phyloP scores from a whole-genome alignment of 2,329 filamentous ascomycete species.

The Penicillium brasilianum region DNA sequence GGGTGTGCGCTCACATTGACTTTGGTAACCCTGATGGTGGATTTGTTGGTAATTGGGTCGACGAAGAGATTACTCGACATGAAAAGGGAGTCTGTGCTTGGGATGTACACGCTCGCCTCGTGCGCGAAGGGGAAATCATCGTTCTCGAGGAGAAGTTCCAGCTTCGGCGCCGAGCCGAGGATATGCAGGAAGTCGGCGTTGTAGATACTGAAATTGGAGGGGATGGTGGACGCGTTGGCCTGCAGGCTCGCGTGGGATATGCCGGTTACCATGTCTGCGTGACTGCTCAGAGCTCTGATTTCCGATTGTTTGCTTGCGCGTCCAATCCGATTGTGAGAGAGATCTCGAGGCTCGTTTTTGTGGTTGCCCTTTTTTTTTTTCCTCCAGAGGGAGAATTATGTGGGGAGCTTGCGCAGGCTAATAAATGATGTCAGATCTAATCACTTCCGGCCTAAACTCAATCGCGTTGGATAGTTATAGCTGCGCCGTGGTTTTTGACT shows the following conservation, averaged over 20 bases:
- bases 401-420: background rate
- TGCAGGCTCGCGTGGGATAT: background rate
- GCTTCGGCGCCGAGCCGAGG: constrained; percentile 42
- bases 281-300: background rate
- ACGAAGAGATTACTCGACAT: constrained; percentile 47
- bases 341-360: background rate
- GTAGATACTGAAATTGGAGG: constrained; percentile 33
- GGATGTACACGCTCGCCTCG: constrained; percentile 52
- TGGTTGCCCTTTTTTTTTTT: background rate
- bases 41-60: constrained; percentile 25
- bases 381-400: background rate
- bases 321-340: background rate
- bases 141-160: constrained; percentile 48
- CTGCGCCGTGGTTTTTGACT: background rate
- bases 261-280: constrained; percentile 5
- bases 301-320: background rate
- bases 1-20: constrained; percentile 19
- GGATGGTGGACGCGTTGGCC: constrained; percentile 19
- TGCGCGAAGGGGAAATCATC: constrained; percentile 55
- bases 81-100: constrained; percentile 42
- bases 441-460: background rate
- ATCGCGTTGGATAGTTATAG: background rate
- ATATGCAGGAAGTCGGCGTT: constrained; percentile 36
- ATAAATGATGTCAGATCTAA: background rate
- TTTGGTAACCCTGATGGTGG: constrained; percentile 29